Conservation (phyloP, 2,329 filamentous ascomycete genomes). For the Epichloe hybrida region DNA sequence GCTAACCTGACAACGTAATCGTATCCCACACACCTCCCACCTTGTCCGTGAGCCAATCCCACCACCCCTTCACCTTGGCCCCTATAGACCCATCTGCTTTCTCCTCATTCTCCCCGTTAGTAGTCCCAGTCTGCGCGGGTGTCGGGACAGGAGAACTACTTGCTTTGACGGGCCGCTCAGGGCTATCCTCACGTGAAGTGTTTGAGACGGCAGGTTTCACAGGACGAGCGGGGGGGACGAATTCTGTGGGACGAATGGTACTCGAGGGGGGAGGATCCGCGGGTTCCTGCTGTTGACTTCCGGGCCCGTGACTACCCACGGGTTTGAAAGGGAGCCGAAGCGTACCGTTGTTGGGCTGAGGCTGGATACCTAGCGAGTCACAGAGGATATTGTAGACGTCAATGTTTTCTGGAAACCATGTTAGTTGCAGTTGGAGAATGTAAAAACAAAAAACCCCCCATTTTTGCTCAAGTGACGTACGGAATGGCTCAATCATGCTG, state of each 20-base stretch:
- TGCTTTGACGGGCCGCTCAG: conserved; percentile 1
- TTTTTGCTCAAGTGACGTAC: conserved; percentile 39
- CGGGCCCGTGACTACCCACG: conserved; percentile 45
- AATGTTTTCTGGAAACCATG: conserved; percentile 56
- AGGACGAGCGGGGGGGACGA: background rate
- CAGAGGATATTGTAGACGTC: conserved; percentile 93
- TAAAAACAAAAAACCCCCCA: background rate
- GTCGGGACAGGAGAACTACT: background rate
- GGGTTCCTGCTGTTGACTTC: conserved; percentile 32
- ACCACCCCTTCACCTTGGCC: conserved; percentile 25
- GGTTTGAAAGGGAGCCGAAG: conserved; percentile 56
- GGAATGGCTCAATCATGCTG: conserved; percentile 67
- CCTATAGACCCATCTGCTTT: conserved; percentile 13
- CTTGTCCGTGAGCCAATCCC: conserved; percentile 39
- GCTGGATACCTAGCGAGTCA: conserved; percentile 64
- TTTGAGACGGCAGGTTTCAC: background rate
- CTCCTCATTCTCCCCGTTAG: background rate
- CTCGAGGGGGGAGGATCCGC: conserved; percentile 29
- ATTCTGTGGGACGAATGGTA: background rate
- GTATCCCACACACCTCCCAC: conserved; percentile 33
- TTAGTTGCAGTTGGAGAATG: conserved; percentile 11
- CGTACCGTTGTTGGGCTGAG: conserved; percentile 77
- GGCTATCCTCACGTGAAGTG: background rate
- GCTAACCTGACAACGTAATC: conserved; percentile 18
- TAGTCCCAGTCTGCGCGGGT: background rate